These are phyloP conservation scores for Ogataea zsoltii DNA, from an alignment of 805 yeast species.

Conservation along the genomic window DNA sequence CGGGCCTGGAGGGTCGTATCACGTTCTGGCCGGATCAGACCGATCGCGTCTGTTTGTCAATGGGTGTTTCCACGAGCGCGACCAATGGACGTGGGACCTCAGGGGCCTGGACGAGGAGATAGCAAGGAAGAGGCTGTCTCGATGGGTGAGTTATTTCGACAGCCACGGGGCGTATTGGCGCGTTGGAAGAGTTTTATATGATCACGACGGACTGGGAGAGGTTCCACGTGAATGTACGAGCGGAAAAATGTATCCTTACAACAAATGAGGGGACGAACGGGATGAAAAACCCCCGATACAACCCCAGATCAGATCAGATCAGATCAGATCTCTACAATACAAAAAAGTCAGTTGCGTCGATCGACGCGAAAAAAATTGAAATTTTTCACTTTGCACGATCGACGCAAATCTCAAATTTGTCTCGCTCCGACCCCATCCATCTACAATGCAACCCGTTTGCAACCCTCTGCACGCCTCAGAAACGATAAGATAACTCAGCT, in stretches of 20 bases:
- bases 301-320: too few relatives aligned
- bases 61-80: conserved; percentile 58
- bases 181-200: conserved; percentile 50
- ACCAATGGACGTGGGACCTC: conserved; percentile 65
- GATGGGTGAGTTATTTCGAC: conserved; percentile 56
- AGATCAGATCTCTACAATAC: too few relatives aligned
- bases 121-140: conserved; percentile 39
- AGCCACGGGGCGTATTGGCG: conserved; percentile 55
- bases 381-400: too few relatives aligned
- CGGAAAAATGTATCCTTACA: conserved; percentile 21
- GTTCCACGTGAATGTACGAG: conserved; percentile 46
- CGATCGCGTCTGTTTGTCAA: conserved; percentile 69
- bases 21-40: conserved; percentile 62
- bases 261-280: too few relatives aligned
- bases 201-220: conserved; percentile 46
- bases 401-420: too few relatives aligned
- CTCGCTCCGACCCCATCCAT: too few relatives aligned
- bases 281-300: too few relatives aligned
- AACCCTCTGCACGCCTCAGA: too few relatives aligned
- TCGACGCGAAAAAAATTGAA: too few relatives aligned
- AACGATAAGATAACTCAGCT: too few relatives aligned
- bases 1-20: conserved; percentile 54
- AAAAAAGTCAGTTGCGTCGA: too few relatives aligned
- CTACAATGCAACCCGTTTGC: too few relatives aligned
- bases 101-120: conserved; percentile 51